These are phyloP conservation scores for Eucalyptus marginata DNA, from an alignment of 345 rosid species.

Conservation along the genomic window DNA sequence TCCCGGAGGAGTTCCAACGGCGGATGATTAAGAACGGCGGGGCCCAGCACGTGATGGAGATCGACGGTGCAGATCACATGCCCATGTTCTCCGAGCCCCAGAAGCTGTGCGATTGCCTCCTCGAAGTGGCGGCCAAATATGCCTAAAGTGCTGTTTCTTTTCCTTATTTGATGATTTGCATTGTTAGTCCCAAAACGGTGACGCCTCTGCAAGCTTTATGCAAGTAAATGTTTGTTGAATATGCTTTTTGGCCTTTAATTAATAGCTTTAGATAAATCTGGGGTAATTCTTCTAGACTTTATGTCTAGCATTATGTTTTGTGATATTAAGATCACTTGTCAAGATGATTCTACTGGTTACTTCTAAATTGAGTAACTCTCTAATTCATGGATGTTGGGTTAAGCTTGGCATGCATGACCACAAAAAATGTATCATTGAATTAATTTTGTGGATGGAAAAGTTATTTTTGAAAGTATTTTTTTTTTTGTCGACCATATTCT, in stretches of 20 bases:
- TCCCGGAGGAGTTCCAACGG: constrained; percentile 1
- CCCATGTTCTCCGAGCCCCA: constrained; percentile 23
- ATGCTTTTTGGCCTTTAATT: neutral
- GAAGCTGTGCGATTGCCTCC: constrained; percentile 10
- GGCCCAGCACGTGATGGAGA: constrained; percentile 1
- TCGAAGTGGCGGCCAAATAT: constrained; percentile 3
- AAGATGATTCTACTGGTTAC: neutral
- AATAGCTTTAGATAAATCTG: neutral
- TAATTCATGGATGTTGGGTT: neutral
- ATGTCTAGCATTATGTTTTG: neutral
- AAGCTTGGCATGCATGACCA: neutral
- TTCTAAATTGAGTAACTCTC: neutral
- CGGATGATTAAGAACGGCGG: constrained; percentile 2
- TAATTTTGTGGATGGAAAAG: neutral
- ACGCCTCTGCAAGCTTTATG: neutral
- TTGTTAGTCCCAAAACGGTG: neutral
- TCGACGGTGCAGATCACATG: constrained; percentile 19
- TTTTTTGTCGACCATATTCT: too few species aligned
- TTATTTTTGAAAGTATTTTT: too few species aligned
- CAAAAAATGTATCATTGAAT: neutral
- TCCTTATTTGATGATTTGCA: neutral
- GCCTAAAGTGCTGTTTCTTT: neutral
- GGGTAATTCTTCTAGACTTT: neutral
- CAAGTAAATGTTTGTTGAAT: neutral
- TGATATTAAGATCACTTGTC: neutral